Conservation (phyloP, 2,329 filamentous ascomycete genomes). For the Coniochaeta sp. region DNA sequence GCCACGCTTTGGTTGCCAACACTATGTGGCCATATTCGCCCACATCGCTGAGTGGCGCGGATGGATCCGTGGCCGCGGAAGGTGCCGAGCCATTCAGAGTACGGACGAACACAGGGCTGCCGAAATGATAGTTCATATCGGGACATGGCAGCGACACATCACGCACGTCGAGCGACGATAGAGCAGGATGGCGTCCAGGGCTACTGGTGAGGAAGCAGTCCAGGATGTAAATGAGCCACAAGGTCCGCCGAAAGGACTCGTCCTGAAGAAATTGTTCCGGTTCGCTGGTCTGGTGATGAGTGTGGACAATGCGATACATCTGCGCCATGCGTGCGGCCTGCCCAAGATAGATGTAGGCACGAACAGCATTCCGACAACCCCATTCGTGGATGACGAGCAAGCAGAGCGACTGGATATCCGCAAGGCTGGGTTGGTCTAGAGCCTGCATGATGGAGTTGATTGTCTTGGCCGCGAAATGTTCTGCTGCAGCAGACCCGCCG, state of each 20-base stretch:
- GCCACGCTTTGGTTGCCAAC: conserved; percentile 52
- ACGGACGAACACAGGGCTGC: conserved; percentile 50
- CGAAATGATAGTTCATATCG: conserved; percentile 57
- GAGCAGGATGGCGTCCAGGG: conserved; percentile 49
- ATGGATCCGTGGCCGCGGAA: conserved; percentile 27
- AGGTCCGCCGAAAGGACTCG: conserved; percentile 51
- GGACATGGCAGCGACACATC: conserved; percentile 51
- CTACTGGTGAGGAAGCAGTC: conserved; percentile 56
- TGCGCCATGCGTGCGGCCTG: conserved; percentile 58
- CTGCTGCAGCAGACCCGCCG: conserved; percentile 43
- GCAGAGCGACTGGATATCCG: conserved; percentile 54
- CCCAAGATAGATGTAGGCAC: conserved; percentile 55
- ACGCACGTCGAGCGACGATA: conserved; percentile 45
- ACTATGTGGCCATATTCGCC: conserved; percentile 57
- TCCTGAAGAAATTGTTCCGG: conserved; percentile 54
- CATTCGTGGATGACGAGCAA: conserved; percentile 56
- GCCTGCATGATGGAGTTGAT: conserved; percentile 50
- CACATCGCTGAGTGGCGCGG: conserved; percentile 38
- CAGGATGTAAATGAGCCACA: conserved; percentile 57
- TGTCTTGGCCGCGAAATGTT: conserved; percentile 52
- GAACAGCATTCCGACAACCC: conserved; percentile 53
- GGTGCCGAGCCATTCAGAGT: conserved; percentile 38
- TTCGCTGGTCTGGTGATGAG: conserved; percentile 40
- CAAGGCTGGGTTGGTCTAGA: conserved; percentile 50
- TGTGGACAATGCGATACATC: conserved; percentile 54